Evolutionary conservation across 2,329 filamentous ascomycete genomes (phyloP), one percentile per base, ranked within the genome.

Genomic region (Chalara sp.): DNA sequence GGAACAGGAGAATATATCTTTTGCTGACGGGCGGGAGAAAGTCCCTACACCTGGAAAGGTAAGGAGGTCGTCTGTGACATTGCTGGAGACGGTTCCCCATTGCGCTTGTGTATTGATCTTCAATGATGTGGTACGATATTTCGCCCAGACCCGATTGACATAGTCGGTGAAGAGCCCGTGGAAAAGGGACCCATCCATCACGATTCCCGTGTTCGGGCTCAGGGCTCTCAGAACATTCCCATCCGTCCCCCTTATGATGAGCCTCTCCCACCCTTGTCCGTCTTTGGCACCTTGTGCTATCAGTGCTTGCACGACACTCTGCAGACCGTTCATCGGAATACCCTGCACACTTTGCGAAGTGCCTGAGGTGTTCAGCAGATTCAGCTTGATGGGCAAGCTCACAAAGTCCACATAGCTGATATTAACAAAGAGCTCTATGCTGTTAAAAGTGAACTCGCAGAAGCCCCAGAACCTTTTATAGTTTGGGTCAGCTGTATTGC

Each of bases 401-500:
- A 89, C 78, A 67, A 91, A 91, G 70, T 91, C 87, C 48, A 91
- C 87, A 64, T 86, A 84, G 55, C 76, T 81, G 59, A 91, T 83
- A 59, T 87, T 87, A 58, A 79, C 81, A 62, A 80, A 87, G 5
- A 87, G 68, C 65, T 86, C 74, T 32, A 65, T 61, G 35, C 67
- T 59, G 65, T 86, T 86, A 67, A 77, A 85, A 12, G 83, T 85
- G 59, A 86, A 83, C 67, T 88, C 84, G 69, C 76, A 81, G 63
- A 87, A 88, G 31, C 75, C 77, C 84, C 84, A 88, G 52, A 73
- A 68, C 44, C 77, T 68, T 35, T 76, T 69, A 62, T 81, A 81
- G 64, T 86, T 87, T 2, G 74, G 67, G 60, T 88, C 84, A 0
- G 74, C 65, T 0, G 73, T 65, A 65, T 90, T 90, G 32, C 79